Base-by-base conservation (phyloP, 148 eudicot species). In the Silene conica region DNA sequence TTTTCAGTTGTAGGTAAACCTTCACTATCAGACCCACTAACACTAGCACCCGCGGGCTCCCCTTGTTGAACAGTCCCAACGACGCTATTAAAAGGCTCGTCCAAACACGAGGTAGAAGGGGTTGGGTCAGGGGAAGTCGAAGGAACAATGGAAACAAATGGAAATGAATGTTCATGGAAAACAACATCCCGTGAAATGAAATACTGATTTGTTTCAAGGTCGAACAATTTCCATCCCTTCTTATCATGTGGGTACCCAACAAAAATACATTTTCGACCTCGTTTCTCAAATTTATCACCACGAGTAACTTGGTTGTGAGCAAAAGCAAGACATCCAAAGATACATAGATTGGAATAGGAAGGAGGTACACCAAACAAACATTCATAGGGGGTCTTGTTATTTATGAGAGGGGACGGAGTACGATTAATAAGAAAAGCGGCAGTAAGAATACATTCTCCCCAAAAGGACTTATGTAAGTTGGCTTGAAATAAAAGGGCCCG, bases 101-200 rank as follows among this genome's bases (percentile, higher is more conserved):
- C 41, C 0, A 0, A 34, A 34, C 6, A 34, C 5, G 41, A 3
- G 41, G 0, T 4, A 3, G 0, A 0, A 34, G 6, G 41, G 13
- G 55, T 15, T 0, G 15, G 2, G 0, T 1, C 1, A 3, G 0
- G 0, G 3, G 2, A 0, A 0, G 55, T 7, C 1, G 55, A 10
- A 3, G 55, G 15, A 11, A 6, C 3, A 1, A 1, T 0, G 1
- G 55, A 2, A 16, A 16, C 55, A 74, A 0, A 73, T 0, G 69
- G 76, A 23, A 63, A 63, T 0, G 3, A 4, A 11, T 21, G 4
- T 23, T 73, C 69, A 6, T 23, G 10, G 50, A 73, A 73, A 3
- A 2, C 7, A 2, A 73, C 76, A 22, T 73, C 76, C 0, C 69
- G 57, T 21, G 76, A 62, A 0, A 73, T 70, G 63, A 73, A 73